Conservation (phyloP, 352 stramenopile genomes). For the Phytophthora fragariaefolia region DNA sequence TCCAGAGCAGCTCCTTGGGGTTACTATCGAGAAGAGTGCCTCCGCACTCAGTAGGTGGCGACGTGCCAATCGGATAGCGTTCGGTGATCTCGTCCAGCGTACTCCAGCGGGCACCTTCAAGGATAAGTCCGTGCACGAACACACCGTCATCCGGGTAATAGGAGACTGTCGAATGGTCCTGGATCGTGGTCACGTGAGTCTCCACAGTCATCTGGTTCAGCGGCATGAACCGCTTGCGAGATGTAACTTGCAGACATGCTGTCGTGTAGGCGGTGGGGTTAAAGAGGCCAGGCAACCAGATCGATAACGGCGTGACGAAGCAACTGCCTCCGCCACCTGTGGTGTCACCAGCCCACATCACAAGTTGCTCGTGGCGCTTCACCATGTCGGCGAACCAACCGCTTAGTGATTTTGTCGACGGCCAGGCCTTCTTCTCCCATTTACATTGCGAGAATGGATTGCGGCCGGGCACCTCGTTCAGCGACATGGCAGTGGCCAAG, state of each 20-base stretch:
- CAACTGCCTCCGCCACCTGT: slow-evolving; percentile 31
- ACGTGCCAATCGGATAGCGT: slow-evolving; percentile 83
- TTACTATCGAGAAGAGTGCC: slow-evolving; percentile 94
- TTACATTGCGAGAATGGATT: slow-evolving; percentile 96
- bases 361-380: slow-evolving; percentile 90
- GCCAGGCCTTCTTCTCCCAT: slow-evolving; percentile 97
- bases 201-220: slow-evolving; percentile 97
- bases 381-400: slow-evolving; percentile 95
- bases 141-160: slow-evolving; percentile 92
- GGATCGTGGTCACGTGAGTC: slow-evolving; percentile 95
- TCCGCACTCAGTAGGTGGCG: slow-evolving; percentile 85
- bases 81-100: slow-evolving; percentile 90
- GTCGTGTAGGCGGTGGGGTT: slow-evolving; percentile 97
- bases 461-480: slow-evolving; percentile 95
- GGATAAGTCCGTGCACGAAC: slow-evolving; percentile 96
- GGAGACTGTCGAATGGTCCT: slow-evolving; percentile 80
- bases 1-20: slow-evolving; percentile 95
- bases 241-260: slow-evolving; percentile 95
- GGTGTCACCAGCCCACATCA: slow-evolving; percentile 84
- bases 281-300: slow-evolving; percentile 96
- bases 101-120: slow-evolving; percentile 95
- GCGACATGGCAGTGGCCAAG: slow-evolving; percentile 88
- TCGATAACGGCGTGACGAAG: slow-evolving; percentile 93
- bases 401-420: slow-evolving; percentile 93
- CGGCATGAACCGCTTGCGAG: slow-evolving; percentile 90